phyloP scores from a whole-genome alignment of 2,329 filamentous ascomycete genomes.

The Fusarium verrucosum region DNA sequence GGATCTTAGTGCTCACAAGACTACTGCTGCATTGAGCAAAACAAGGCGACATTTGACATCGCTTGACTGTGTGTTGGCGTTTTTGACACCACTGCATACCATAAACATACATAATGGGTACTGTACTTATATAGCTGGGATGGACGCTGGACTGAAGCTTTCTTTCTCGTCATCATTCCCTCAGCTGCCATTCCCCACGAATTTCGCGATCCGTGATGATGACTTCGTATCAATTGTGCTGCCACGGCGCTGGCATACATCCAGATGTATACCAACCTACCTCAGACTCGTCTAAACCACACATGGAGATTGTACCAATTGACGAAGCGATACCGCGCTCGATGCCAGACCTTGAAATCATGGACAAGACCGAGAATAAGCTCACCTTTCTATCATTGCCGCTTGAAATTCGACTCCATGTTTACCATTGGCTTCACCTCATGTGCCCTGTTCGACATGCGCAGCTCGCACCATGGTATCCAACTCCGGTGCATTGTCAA shows the following conservation, averaged over 20 bases:
- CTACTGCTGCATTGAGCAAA: slow-evolving; percentile 8
- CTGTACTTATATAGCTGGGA: slow-evolving; percentile 17
- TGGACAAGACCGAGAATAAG: not conserved
- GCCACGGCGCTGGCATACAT: slow-evolving; percentile 23
- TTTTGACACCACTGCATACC: slow-evolving; percentile 10
- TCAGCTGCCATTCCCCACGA: not conserved
- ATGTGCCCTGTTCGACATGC: slow-evolving; percentile 51
- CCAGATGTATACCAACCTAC: not conserved
- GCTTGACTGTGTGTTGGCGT: not conserved
- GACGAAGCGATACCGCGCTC: slow-evolving; percentile 14
- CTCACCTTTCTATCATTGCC: slow-evolving; percentile 49
- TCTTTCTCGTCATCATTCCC: not conserved
- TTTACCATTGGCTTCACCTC: slow-evolving; percentile 56
- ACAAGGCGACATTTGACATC: not conserved
- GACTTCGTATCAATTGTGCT: slow-evolving; percentile 25
- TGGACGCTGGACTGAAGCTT: not conserved
- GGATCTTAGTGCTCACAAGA: slow-evolving; percentile 27
- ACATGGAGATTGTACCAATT: slow-evolving; percentile 14
- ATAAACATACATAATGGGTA: too few species aligned
- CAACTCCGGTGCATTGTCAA: slow-evolving; percentile 46
- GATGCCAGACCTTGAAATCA: slow-evolving; percentile 8
- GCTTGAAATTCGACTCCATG: slow-evolving; percentile 57
- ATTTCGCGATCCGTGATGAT: slow-evolving; percentile 3
- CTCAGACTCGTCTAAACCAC: not conserved
- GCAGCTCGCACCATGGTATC: slow-evolving; percentile 54